Conservation (phyloP, 75 land plant genomes). For the Pinus tabuliformis region DNA sequence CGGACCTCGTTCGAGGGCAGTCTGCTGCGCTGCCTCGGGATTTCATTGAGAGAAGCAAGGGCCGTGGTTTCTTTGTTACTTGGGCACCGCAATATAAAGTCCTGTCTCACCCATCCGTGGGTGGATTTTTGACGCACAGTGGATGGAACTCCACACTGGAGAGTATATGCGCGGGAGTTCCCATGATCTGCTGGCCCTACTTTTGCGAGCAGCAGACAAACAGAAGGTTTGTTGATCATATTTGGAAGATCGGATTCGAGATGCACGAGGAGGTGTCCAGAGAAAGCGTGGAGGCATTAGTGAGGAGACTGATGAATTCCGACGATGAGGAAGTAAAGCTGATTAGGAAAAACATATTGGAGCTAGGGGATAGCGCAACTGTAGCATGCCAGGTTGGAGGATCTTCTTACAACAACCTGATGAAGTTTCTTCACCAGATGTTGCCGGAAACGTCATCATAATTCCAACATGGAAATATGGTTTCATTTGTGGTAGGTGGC, state of each 20-base stretch:
- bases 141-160: constrained; percentile 59
- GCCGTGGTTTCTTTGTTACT: constrained; percentile 12
- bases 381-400: too few relatives aligned
- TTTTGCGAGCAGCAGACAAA: constrained; percentile 42
- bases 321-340: too few relatives aligned
- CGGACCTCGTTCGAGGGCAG: constrained; percentile 15
- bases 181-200: constrained; percentile 46
- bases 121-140: constrained; percentile 43
- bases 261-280: background rate
- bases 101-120: constrained; percentile 20
- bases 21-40: constrained; percentile 5
- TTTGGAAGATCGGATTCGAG: background rate
- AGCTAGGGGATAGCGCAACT: too few relatives aligned
- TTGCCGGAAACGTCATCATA: too few relatives aligned
- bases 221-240: background rate
- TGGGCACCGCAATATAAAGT: constrained; percentile 32
- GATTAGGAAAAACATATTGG: too few relatives aligned
- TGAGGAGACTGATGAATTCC: too few relatives aligned
- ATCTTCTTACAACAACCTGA: too few relatives aligned
- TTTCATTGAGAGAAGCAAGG: constrained; percentile 13
- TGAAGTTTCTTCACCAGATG: too few relatives aligned
- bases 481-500: too few relatives aligned
- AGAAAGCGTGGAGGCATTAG: too few relatives aligned
- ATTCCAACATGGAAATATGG: too few relatives aligned
- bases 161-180: constrained; percentile 33